Conservation (phyloP, 306 rosid species). For the Carpinus fangiana region DNA sequence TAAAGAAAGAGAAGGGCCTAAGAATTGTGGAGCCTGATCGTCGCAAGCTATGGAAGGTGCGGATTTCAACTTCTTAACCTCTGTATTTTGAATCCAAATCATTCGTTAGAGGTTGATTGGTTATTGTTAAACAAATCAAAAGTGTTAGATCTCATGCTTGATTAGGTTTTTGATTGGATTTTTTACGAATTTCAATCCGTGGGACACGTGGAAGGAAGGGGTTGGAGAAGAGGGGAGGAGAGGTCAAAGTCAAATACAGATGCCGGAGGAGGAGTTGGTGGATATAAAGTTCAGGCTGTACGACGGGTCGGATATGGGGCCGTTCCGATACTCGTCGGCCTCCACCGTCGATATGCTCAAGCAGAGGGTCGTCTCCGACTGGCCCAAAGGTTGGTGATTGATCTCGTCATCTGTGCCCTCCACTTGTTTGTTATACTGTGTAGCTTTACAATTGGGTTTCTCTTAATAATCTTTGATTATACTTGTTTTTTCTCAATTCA, state of each 20-base stretch:
- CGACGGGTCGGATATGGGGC: conserved; percentile 87
- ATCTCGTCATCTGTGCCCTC: background rate
- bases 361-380: conserved; percentile 86
- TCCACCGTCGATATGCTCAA: conserved; percentile 86
- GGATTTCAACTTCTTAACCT: too few relatives aligned
- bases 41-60: background rate
- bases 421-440: conserved; percentile 1
- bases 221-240: conserved; percentile 16
- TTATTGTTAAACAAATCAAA: too few relatives aligned
- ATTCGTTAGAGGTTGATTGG: too few relatives aligned
- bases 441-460: background rate
- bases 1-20: background rate
- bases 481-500: background rate
- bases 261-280: conserved; percentile 88
- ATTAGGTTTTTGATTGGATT: conserved; percentile 8
- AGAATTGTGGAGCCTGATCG: conserved; percentile 24
- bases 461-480: conserved; percentile 6
- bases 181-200: conserved; percentile 17
- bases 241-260: conserved; percentile 36
- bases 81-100: background rate
- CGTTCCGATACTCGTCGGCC: conserved; percentile 77
- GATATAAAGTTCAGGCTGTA: conserved; percentile 81
- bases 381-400: conserved; percentile 76
- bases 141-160: too few relatives aligned
- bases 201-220: conserved; percentile 17